These are phyloP conservation scores for Calocybe indica DNA, from an alignment of 768 basidiomycete genomes.

Conservation along the genomic window DNA sequence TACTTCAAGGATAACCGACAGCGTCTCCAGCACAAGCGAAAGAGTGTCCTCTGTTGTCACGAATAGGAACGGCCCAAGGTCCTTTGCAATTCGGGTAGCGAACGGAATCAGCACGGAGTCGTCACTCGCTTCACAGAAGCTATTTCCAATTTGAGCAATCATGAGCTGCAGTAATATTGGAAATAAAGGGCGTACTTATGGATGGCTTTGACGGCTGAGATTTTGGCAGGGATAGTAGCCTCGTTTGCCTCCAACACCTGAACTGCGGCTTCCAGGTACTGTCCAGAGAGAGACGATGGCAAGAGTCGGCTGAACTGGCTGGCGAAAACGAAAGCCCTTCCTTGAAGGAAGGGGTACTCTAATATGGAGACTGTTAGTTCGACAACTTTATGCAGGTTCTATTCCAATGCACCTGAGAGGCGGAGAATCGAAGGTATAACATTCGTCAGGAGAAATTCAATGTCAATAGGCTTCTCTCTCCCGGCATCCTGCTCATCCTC, in stretches of 20 bases:
- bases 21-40: slow-evolving; percentile 79
- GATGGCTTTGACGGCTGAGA: slow-evolving; percentile 90
- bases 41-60: slow-evolving; percentile 84
- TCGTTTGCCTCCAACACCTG: slow-evolving; percentile 73
- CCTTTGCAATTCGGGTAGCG: slow-evolving; percentile 68
- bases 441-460: slow-evolving; percentile 68
- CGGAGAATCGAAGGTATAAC: slow-evolving; percentile 74
- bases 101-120: slow-evolving; percentile 55
- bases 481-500: slow-evolving; percentile 71
- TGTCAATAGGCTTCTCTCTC: slow-evolving; percentile 63
- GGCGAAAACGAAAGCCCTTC: slow-evolving; percentile 91
- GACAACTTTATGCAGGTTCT: not conserved
- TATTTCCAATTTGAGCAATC: slow-evolving; percentile 20
- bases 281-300: slow-evolving; percentile 64
- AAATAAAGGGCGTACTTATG: slow-evolving; percentile 63
- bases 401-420: slow-evolving; percentile 51
- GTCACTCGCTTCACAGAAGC: slow-evolving; percentile 66
- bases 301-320: slow-evolving; percentile 79
- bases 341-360: slow-evolving; percentile 93
- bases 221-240: slow-evolving; percentile 81
- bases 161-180: not conserved
- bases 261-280: slow-evolving; percentile 85
- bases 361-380: not conserved
- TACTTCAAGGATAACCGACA: slow-evolving; percentile 74
- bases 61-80: slow-evolving; percentile 78